Evolutionary conservation across 768 basidiomycete species (phyloP), one percentile per base, ranked within the genome.

Genomic region (Candolleomyces eurysporus): DNA sequence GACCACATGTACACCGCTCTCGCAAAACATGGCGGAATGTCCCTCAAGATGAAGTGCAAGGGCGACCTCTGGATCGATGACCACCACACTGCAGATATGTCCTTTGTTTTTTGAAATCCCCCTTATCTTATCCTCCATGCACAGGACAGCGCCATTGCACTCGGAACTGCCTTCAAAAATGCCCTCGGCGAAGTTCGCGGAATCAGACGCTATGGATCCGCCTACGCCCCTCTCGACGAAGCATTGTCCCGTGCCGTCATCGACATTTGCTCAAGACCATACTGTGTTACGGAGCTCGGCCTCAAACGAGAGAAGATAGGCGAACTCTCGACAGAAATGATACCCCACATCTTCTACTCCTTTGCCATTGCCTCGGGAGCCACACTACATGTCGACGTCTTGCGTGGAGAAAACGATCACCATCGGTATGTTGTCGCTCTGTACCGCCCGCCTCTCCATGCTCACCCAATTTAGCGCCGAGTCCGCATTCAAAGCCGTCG

Each of bases 1-100:
- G 96, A 99, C 75, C 97, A 99, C 96, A 99, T 99, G 97, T 95
- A 94, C 72, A 89, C 94, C 64, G 96, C 97, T 2, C 84, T 99
- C 4, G 96, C 97, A 40, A 98, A 98, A 73, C 97, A 99, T 76
- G 85, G 93, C 19, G 94, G 94, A 61, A 91, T 97, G 87, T 95
- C 94, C 0, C 79, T 99, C 63, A 86, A 83, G 19, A 83, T 99
- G 78, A 89, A 90, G 67, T 98, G 95, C 75, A 87, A 91, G 70
- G 97, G 97, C 45, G 97, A 99, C 73, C 82, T 98, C 8, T 92
- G 90, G 85, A 97, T 98, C 62, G 97, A 99, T 76, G 97, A 99
- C 76, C 97, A 98, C 69, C 97, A 99, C 76, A 94, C 96, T 51
- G 94, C 96, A 84, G 97, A 99, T 91, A 86, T 88, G 89, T 87